A percentile compares a stretch with the other conserved stretches of the same genome.
phyloP scores from a whole-genome alignment of 768 basidiomycete genomes.

The Pleurotus tuoliensis region DNA sequence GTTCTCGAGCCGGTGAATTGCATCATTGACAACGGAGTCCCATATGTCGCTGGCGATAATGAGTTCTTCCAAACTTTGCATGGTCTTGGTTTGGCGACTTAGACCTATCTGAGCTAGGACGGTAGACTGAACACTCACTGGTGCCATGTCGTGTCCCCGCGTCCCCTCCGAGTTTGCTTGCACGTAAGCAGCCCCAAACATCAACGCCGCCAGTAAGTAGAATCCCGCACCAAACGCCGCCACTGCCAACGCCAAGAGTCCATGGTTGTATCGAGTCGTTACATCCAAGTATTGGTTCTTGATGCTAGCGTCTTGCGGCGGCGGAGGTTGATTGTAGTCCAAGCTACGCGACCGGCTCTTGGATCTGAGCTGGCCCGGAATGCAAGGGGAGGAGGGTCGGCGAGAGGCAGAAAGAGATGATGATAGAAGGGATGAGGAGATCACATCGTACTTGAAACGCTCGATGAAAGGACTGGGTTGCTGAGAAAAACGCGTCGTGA shows the following conservation, averaged over 20 bases:
- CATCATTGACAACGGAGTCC: slow-evolving; percentile 72
- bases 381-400: slow-evolving; percentile 27
- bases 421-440: slow-evolving; percentile 75
- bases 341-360: slow-evolving; percentile 42
- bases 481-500: slow-evolving; percentile 28
- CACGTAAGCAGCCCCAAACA: slow-evolving; percentile 4
- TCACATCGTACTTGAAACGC: slow-evolving; percentile 81
- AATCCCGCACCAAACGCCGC: slow-evolving; percentile 29
- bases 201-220: slow-evolving; percentile 6
- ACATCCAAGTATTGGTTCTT: slow-evolving; percentile 27
- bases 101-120: background rate
- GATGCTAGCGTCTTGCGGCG: slow-evolving; percentile 15
- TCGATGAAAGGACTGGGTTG: slow-evolving; percentile 57
- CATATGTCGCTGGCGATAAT: slow-evolving; percentile 65
- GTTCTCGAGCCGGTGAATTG: slow-evolving; percentile 58
- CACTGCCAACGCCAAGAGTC: slow-evolving; percentile 33
- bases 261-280: slow-evolving; percentile 32
- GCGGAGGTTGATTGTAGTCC: slow-evolving; percentile 17
- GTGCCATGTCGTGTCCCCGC: slow-evolving; percentile 42
- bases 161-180: slow-evolving; percentile 17
- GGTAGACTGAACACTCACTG: slow-evolving; percentile 35
- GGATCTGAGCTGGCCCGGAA: slow-evolving; percentile 44
- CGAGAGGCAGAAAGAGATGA: slow-evolving; percentile 43
- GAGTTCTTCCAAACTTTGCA: slow-evolving; percentile 63
- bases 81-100: slow-evolving; percentile 40